phyloP scores from a whole-genome alignment of 1,284 basidiomycete genomes.

The Sanghuangporus baumii region DNA sequence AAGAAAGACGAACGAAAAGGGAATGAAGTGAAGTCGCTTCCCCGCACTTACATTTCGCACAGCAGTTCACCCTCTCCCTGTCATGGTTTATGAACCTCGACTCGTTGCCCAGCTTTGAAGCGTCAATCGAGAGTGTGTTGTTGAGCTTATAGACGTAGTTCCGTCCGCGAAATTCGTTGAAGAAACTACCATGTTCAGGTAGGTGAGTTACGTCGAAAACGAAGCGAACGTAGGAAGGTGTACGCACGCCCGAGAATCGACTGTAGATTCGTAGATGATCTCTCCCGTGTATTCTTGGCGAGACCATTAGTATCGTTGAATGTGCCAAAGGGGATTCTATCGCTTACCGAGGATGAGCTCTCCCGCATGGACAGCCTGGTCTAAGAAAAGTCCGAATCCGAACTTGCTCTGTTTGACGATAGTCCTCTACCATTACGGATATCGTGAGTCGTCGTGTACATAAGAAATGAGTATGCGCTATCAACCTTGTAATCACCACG shows the following conservation, averaged over 20 bases:
- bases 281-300: slow-evolving; percentile 54
- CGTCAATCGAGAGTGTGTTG: slow-evolving; percentile 39
- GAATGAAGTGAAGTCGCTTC: background rate
- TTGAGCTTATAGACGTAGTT: slow-evolving; percentile 57
- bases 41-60: slow-evolving; percentile 35
- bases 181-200: slow-evolving; percentile 21
- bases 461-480: slow-evolving; percentile 11
- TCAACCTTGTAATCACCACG: slow-evolving; percentile 34
- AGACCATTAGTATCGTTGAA: background rate
- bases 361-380: slow-evolving; percentile 24
- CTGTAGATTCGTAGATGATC: slow-evolving; percentile 37
- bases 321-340: background rate
- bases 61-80: slow-evolving; percentile 33
- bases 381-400: slow-evolving; percentile 42
- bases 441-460: background rate
- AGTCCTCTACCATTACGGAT: slow-evolving; percentile 20
- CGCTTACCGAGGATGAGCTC: slow-evolving; percentile 46
- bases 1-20: slow-evolving; percentile 5
- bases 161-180: slow-evolving; percentile 36
- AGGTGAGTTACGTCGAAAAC: too few species aligned
- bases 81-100: slow-evolving; percentile 58
- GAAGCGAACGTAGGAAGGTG: too few species aligned
- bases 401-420: slow-evolving; percentile 31
- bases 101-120: slow-evolving; percentile 46
- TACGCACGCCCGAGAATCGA: slow-evolving; percentile 39